phyloP scores from a whole-genome alignment of 2,329 filamentous ascomycete genomes.

The Hypoxylon sp. region DNA sequence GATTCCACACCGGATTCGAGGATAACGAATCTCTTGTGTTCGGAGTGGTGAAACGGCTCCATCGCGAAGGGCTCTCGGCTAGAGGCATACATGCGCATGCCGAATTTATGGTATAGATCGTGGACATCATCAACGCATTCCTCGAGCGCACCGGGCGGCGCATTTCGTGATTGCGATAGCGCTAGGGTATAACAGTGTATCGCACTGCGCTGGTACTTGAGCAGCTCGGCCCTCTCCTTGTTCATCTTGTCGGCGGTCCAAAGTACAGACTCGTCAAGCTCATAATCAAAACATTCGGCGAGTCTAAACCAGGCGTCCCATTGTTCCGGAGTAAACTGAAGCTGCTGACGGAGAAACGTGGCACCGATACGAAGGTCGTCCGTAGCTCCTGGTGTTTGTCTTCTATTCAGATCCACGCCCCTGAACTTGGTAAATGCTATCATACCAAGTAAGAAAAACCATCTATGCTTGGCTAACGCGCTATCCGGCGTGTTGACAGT shows the following conservation, averaged over 20 bases:
- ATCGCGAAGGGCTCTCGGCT: conserved; percentile 72
- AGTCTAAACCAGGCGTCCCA: conserved; percentile 95
- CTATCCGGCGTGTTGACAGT: conserved; percentile 76
- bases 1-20: conserved; percentile 62
- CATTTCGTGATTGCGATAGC: conserved; percentile 65
- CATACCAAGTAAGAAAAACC: conserved; percentile 93
- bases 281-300: conserved; percentile 87
- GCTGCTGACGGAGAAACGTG: conserved; percentile 81
- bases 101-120: conserved; percentile 70
- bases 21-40: conserved; percentile 69
- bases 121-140: conserved; percentile 62
- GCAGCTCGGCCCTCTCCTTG: conserved; percentile 79
- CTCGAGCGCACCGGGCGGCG: conserved; percentile 58
- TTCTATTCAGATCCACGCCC: conserved; percentile 75
- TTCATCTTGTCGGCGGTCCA: conserved; percentile 95
- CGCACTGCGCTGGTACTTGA: conserved; percentile 80
- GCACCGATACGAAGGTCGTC: conserved; percentile 87
- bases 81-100: conserved; percentile 71
- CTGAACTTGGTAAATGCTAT: conserved; percentile 89
- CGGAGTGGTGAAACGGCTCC: conserved; percentile 69
- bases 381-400: conserved; percentile 80
- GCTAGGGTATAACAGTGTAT: conserved; percentile 82
- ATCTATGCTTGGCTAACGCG: conserved; percentile 81
- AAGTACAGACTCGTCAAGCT: conserved; percentile 86
- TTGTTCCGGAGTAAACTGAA: conserved; percentile 82